Base-by-base conservation (phyloP, 768 basidiomycete genomes). In the Gloeopeniophorella convolvens region DNA sequence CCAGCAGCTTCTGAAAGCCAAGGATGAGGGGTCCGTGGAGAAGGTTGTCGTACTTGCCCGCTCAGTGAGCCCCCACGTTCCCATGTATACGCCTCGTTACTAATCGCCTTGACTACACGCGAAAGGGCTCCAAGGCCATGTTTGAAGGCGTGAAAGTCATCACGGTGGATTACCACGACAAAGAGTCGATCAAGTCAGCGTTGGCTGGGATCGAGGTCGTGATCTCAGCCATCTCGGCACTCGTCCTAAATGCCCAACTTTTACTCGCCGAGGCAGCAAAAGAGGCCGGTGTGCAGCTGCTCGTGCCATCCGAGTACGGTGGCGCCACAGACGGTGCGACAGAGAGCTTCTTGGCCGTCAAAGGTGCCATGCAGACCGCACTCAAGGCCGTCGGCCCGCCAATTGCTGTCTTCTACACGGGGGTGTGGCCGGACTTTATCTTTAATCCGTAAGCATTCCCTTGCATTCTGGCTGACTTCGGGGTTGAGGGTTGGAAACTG, bases 241-340 rank as follows among this genome's bases (percentile, higher is more conserved):
- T 8, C 33, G 30, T 11, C 11, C 5, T 45, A 10, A 32, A 16
- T 6, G 11, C 26, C 16, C 44, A 45, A 21, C n/a, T 16, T 12
- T 20, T 21, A 11, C 21, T 45, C 1, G 31, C 44, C 5, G 12
- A 24, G 24, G 50, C 50, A 6, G 50, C 50, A 23, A 45, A 44
- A 33, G 21, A 24, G 16, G 41, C 50, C 12, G 50, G 44, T 20
- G 44, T 35, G 20, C 16, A 26, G 23, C 44, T 45, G n/a, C 34
- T 45, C 44, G 30, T 45, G 31, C 44, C 44, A 21, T 45, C 44
- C 32, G 44, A 45, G 20, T 45, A 33, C 21, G 44, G 44, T 15
- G 24, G 15, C 28, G 15, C 18, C 11, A 21, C 30, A 1, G 50
- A 43, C 18, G 43, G 23, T 3, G 16, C 12, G 27, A n/a, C 41